Evolutionary conservation across 306 rosid species (phyloP).

Genomic region (Prunus campanulata): DNA sequence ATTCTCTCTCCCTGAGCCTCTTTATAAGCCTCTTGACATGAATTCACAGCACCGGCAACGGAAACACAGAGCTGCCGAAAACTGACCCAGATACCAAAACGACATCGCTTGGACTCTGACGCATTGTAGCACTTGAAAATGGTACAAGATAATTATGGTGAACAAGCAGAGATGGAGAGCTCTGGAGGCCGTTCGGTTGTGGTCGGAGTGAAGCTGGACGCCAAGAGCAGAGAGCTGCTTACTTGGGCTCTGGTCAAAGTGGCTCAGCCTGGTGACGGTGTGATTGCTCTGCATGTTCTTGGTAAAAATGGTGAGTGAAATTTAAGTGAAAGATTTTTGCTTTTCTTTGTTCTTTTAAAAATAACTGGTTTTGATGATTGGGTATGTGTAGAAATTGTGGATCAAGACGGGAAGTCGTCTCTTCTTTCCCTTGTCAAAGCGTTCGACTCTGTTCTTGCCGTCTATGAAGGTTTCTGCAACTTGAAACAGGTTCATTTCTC

Average conservation of each 20-base stretch:
- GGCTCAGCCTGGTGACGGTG: conserved; percentile 79
- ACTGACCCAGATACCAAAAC: conserved; percentile 16
- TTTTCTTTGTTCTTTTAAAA: not conserved
- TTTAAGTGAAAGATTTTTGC: not conserved
- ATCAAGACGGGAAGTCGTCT: conserved; percentile 78
- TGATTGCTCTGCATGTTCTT: conserved; percentile 87
- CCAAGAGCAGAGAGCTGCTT: conserved; percentile 76
- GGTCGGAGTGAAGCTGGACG: conserved; percentile 82
- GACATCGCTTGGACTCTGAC: not conserved
- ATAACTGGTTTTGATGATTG: conserved; percentile 31
- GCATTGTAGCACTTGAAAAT: conserved; percentile 24
- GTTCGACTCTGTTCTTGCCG: conserved; percentile 90
- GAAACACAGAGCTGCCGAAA: conserved; percentile 28
- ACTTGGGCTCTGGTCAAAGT: conserved; percentile 97
- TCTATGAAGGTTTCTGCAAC: conserved; percentile 95
- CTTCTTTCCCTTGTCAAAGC: conserved; percentile 86
- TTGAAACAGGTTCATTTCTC: conserved; percentile 73
- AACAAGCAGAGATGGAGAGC: conserved; percentile 30
- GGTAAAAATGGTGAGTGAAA: conserved; percentile 53
- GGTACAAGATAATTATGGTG: conserved; percentile 32
- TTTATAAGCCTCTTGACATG: conserved; percentile 12
- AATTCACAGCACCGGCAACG: conserved; percentile 24
- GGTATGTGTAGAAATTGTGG: conserved; percentile 55
- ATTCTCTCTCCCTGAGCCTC: not conserved
- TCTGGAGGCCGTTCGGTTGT: conserved; percentile 59